Base-by-base conservation (phyloP, 2,329 filamentous ascomycete genomes). In the Davidsoniella virescens region DNA sequence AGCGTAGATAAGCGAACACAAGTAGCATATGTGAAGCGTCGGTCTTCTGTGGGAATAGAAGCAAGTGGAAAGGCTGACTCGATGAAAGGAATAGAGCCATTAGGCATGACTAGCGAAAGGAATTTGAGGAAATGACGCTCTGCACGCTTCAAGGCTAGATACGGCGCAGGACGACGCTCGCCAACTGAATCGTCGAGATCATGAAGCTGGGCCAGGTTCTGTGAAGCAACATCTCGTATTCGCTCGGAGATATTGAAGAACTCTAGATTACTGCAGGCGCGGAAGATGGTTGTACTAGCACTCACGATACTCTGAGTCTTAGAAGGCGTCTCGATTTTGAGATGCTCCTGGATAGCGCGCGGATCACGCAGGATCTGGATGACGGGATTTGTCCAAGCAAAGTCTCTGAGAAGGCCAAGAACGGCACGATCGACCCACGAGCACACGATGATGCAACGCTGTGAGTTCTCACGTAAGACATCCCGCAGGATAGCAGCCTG, bases 211-310 rank as follows among this genome's bases (percentile, higher is more conserved):
- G 52, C 29, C 47, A 45, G 23, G 43, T 54, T 43, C 49, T 44
- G 38, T 5, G 49, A 40, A 12, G 37, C 47, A 23, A 56, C 59
- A 56, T 56, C 59, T 41, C 64, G 59, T 4, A 60, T 60, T 16
- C 64, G 67, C 58, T 85, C 81, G 2, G 80, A 80, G 14, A 84
- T 67, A 56, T 87, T 87, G 66, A 79, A 86, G 61, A 86, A 88
- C 59, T 87, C 83, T 54, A 82, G 74, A 56, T 84, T 87, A 9
- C 80, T 80, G 59, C 79, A 84, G 1, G 70, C 70, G 45, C 80
- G 70, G 56, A 84, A 78, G 14, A 82, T 71, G 2, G 70, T 65
- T 18, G 68, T 70, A 55, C 72, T 76, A 12, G 72, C 70, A 16
- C 71, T 68, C 23, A 84, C 63, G 5, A 85, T 67, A 43, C 74